Evolutionary conservation across 805 yeast genomes (phyloP), one percentile per base, ranked within the genome.

Genomic region (Isabelozyma pseudorhagii): DNA sequence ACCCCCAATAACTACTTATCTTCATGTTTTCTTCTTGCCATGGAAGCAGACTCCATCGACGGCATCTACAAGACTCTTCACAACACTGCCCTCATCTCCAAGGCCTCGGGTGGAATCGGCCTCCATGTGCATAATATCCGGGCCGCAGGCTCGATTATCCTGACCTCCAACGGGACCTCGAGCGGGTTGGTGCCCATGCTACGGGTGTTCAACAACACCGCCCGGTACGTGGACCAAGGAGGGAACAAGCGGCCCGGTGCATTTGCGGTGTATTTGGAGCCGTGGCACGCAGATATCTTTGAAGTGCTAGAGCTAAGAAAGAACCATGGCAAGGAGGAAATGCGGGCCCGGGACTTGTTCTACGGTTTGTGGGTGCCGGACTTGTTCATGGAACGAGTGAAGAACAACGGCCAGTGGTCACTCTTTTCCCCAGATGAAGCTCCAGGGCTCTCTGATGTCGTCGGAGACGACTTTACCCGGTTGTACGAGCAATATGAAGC

Each of bases 181-280:
- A 89, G 85, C 59, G 99, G 99, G 38, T 72, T 93, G 45, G 85
- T 92, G 40, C 99, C 99, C n/a, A 91, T 93, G 97, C 74, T 93
- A 27, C 83, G 96, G 58, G 98, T 93, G 8, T 93, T 85, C 74
- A 93, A 93, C 75, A 87, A 90, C 71, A 91, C 98, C 25, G 98
- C 99, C 15, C 82, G 97, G 59, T 93, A 92, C 63, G 98, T 93
- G 40, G 98, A 93, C 62, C 99, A 93, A 77, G 99, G 99, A 54
- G 98, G 98, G 49, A 93, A 93, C 72, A 92, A 92, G 70, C 79
- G 99, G 62, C 99, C 99, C 0, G 98, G 98, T 54, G 99, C 99
- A 3, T 88, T 93, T 69, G 97, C 97, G 36, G 71, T 91, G 38
- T 93, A 92, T 69, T 68, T 93, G 38, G 99, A 93, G 71, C 97